Percentiles rank a stretch among this genome's conserved stretches.
These are phyloP conservation scores for Tolypocladium inflatum DNA, from an alignment of 2,329 filamentous ascomycete species.

Conservation along the genomic window DNA sequence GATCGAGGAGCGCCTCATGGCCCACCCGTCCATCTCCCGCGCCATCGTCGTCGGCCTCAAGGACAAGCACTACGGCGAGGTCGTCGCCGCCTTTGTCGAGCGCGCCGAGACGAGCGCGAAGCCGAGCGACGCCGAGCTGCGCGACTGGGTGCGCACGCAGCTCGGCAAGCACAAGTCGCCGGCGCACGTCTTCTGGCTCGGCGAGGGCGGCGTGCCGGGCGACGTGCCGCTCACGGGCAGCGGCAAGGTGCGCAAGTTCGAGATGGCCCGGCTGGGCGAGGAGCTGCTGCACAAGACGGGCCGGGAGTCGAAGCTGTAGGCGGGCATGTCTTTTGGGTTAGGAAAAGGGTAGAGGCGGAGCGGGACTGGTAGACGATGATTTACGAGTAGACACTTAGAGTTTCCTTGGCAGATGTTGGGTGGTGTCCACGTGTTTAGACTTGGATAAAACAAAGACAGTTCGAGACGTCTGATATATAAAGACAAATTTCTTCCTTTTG, in stretches of 20 bases:
- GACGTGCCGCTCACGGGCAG: constrained; percentile 59
- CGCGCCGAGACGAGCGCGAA: constrained; percentile 22
- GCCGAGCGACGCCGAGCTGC: constrained; percentile 44
- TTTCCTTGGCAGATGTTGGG: too few relatives aligned
- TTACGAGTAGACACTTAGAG: too few relatives aligned
- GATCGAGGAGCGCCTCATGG: constrained; percentile 62
- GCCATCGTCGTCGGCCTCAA: constrained; percentile 63
- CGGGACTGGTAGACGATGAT: too few relatives aligned
- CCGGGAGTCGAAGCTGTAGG: constrained; percentile 34
- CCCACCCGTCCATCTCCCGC: constrained; percentile 50
- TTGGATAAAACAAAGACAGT: neutral
- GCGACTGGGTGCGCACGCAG: constrained; percentile 50
- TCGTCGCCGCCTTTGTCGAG: constrained; percentile 57
- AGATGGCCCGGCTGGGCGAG: constrained; percentile 47
- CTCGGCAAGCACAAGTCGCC: constrained; percentile 63
- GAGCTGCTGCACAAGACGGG: constrained; percentile 41
- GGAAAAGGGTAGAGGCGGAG: neutral
- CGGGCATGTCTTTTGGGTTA: too few relatives aligned
- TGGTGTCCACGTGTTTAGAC: too few relatives aligned
- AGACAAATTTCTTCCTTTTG: too few relatives aligned
- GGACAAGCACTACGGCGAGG: constrained; percentile 63
- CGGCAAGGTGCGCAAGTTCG: constrained; percentile 61
- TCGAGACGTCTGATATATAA: too few relatives aligned
- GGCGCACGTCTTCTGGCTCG: constrained; percentile 67
- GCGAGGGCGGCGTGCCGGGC: constrained; percentile 44